A percentile compares a stretch with the other conserved stretches of the same genome.
Conservation (phyloP, 164 flowering plant genomes). For the Macadamia integrifolia region DNA sequence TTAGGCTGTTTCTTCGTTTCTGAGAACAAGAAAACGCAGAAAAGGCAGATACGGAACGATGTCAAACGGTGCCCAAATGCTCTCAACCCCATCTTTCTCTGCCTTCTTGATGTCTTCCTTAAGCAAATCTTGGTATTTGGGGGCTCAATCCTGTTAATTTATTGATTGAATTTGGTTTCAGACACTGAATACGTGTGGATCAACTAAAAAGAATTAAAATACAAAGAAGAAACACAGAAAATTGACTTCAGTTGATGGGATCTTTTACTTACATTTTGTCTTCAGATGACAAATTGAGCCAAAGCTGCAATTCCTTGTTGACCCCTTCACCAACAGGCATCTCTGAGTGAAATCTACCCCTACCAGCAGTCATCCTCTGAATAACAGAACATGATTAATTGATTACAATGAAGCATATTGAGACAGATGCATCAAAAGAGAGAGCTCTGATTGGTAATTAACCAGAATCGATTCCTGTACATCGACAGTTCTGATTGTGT, state of each 20-base stretch:
- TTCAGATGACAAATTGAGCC: conserved; percentile 75
- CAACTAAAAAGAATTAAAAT: not conserved
- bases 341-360: conserved; percentile 91
- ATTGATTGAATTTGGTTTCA: not conserved
- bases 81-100: conserved; percentile 65
- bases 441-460: too few species aligned
- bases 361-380: conserved; percentile 98
- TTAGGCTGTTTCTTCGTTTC: too few species aligned
- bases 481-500: conserved; percentile 72
- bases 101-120: conserved; percentile 50
- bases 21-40: too few species aligned
- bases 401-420: not conserved
- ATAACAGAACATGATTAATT: not conserved
- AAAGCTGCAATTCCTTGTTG: conserved; percentile 67
- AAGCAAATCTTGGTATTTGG: conserved; percentile 64
- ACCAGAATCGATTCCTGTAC: conserved; percentile 49
- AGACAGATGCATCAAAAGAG: not conserved
- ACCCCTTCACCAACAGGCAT: conserved; percentile 80
- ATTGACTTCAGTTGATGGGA: not conserved
- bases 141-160: conserved; percentile 57
- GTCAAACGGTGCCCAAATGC: conserved; percentile 4
- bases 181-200: not conserved
- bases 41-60: too few species aligned
- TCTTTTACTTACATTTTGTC: conserved; percentile 65
- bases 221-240: too few species aligned